Evolutionary conservation across 2,329 filamentous ascomycete species (phyloP), one percentile per base, ranked within the genome.

Genomic region (Hypomyces rosellus): DNA sequence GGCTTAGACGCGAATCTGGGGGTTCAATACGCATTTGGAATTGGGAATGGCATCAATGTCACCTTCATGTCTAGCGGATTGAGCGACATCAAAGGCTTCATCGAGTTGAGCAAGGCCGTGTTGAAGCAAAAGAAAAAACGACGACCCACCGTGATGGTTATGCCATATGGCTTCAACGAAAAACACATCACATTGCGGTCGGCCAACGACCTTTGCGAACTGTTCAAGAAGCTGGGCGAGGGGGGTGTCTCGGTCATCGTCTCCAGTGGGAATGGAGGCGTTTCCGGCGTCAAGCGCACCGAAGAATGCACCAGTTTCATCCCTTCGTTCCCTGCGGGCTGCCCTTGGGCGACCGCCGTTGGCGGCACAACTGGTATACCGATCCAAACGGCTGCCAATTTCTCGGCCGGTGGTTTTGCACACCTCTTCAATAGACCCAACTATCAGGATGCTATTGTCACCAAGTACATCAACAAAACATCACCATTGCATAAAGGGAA

Each of bases 221-320:
- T 38, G 14, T 38, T 38, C 13, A 38, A 6, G 9, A 80, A 80
- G 64, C 70, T 80, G 2, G 76, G 72, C 16, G 68, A 78, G 2
- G 70, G 71, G 57, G 76, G 75, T 38, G 68, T 77, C 13, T 71
- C 72, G 1, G 64, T 79, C n/a, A 45, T 78, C 16, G 74, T 71
- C 56, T 71, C 73, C 1, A 73, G 69, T 5, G 76, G 75, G n/a
- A 75, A 78, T 59, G 70, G 66, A 41, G 76, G 74, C 44, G 71
- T 75, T 18, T 69, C 68, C 36, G n/a, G 82, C 82, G 13, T 38
- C 36, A 16, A 38, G 12, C 36, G 14, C 6, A 16, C 14, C 36
- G 16, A 38, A n/a, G 16, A 38, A n/a, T 38, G 36, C 36, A 59
- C 61, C 15, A 14, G 13, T 16, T 77, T 77, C 11, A 5, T 16